phyloP scores from a whole-genome alignment of 192 early-diverging fungal genomes.

The Fimicolochytrium jonesii region DNA sequence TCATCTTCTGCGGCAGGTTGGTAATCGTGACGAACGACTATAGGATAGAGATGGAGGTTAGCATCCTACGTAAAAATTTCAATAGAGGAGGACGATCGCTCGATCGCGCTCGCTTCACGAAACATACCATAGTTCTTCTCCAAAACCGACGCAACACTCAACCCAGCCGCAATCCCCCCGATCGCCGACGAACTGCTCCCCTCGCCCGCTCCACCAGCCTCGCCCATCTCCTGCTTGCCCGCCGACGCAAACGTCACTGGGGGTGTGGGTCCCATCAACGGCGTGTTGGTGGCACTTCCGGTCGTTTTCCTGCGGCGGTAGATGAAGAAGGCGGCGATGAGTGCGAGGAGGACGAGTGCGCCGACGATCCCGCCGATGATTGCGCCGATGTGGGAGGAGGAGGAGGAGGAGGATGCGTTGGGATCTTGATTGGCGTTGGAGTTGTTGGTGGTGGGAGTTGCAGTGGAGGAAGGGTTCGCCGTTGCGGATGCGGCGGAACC shows the following conservation, averaged over 20 bases:
- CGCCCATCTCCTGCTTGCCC: slow-evolving; percentile 19
- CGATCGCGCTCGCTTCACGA: too few species aligned
- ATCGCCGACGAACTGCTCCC: slow-evolving; percentile 7
- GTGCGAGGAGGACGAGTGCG: slow-evolving; percentile 8
- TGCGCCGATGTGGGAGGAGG: slow-evolving; percentile 4
- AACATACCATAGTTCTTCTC: slow-evolving; percentile 27
- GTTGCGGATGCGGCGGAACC: background rate
- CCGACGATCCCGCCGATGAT: slow-evolving; percentile 21
- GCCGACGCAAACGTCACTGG: background rate
- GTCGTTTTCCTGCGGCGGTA: slow-evolving; percentile 3
- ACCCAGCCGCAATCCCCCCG: background rate
- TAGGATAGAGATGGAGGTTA: background rate
- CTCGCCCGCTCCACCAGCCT: background rate
- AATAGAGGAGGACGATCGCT: too few species aligned
- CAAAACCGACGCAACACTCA: slow-evolving; percentile 19
- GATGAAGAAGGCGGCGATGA: slow-evolving; percentile 9
- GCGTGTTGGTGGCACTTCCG: background rate
- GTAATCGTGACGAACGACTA: slow-evolving; percentile 27
- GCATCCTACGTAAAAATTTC: too few species aligned
- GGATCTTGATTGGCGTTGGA: too few species aligned
- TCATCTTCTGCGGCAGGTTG: slow-evolving; percentile 30
- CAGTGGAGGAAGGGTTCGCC: background rate
- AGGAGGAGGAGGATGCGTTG: background rate
- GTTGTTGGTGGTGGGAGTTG: background rate
- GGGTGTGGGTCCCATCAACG: background rate